These are phyloP conservation scores for Tolypocladium inflatum DNA, from an alignment of 2,329 filamentous ascomycete species.

Conservation along the genomic window DNA sequence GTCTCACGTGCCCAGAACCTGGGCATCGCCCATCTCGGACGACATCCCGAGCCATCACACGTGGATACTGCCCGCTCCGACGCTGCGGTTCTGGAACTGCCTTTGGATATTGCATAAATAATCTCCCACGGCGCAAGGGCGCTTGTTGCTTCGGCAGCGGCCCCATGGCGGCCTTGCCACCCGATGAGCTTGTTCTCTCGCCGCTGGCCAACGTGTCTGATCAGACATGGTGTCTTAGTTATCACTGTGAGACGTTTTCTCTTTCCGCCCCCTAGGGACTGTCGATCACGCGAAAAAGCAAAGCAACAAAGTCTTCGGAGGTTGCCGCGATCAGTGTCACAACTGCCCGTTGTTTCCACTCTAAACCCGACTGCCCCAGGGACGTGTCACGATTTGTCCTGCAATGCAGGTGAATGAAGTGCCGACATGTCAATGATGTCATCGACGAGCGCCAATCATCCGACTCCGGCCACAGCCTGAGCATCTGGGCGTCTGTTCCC, in stretches of 20 bases:
- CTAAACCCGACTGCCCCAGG: background rate
- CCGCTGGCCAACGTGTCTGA: background rate
- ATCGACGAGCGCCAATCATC: background rate
- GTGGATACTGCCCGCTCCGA: background rate
- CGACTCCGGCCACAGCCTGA: no score
- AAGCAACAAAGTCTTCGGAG: background rate
- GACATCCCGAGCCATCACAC: background rate
- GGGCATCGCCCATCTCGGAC: background rate
- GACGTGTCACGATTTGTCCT: background rate
- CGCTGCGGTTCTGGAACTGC: background rate
- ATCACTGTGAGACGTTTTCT: background rate
- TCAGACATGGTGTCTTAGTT: background rate
- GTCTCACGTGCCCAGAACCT: background rate
- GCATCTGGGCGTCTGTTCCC: no score
- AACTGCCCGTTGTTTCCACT: background rate
- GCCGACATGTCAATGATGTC: no score
- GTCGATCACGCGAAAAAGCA: background rate
- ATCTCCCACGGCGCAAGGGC: no score
- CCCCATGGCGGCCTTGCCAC: background rate
- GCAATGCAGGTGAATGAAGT: background rate
- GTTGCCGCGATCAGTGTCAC: background rate
- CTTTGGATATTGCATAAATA: background rate
- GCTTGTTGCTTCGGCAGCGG: background rate
- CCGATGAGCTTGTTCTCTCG: background rate
- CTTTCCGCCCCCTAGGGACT: background rate